Evolutionary conservation across 306 rosid species (phyloP).

Genomic region (Hylodesmum podocarpum): DNA sequence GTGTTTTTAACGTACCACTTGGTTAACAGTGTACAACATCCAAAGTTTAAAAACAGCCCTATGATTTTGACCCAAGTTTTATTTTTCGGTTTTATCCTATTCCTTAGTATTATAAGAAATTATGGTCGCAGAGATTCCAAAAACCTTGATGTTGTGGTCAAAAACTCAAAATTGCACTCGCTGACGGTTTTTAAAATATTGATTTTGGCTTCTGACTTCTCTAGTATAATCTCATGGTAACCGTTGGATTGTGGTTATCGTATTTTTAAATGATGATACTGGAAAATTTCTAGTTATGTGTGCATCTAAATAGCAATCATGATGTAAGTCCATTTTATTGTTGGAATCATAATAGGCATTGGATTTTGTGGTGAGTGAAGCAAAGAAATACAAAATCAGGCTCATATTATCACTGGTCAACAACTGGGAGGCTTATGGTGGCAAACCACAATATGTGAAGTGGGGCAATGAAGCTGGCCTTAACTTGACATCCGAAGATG

Average conservation of each 20-base stretch:
- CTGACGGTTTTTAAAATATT: too few relatives aligned
- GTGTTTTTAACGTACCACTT: neutral
- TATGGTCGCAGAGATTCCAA: too few relatives aligned
- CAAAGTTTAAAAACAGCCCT: neutral
- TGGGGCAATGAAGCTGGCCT: constrained; percentile 95
- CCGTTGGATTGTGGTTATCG: neutral
- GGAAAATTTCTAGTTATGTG: neutral
- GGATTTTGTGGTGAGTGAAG: constrained; percentile 92
- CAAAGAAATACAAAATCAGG: constrained; percentile 79
- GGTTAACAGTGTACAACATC: neutral
- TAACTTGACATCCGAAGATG: constrained; percentile 79
- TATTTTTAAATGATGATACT: neutral
- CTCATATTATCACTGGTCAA: constrained; percentile 73
- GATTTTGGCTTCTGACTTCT: too few relatives aligned
- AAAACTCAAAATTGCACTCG: too few relatives aligned
- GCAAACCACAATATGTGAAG: constrained; percentile 88
- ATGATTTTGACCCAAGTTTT: too few relatives aligned
- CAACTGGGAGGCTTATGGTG: constrained; percentile 99
- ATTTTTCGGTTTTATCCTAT: too few relatives aligned
- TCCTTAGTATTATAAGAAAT: too few relatives aligned
- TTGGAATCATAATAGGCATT: constrained; percentile 60
- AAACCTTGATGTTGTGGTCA: too few relatives aligned
- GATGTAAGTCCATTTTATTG: neutral
- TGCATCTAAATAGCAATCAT: constrained; percentile 6
- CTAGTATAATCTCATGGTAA: neutral